Conservation (phyloP, 331 rosid genomes). For the Quercus lobata region DNA sequence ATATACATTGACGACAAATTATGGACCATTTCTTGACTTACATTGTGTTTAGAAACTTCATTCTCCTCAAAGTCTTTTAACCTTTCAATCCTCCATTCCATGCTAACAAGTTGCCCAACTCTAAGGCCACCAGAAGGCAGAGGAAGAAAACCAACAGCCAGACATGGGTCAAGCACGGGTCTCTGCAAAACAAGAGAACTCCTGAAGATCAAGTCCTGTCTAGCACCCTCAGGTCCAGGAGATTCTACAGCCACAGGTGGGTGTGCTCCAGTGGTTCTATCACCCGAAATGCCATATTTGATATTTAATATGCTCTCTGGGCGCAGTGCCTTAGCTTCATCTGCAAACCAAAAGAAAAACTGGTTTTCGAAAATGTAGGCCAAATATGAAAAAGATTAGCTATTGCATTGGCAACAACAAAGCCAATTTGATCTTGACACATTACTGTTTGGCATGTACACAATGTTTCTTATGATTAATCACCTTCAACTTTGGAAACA, state of each 20-base stretch:
- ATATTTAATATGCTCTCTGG: slow-evolving; percentile 75
- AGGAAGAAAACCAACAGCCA: slow-evolving; percentile 98
- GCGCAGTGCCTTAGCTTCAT: slow-evolving; percentile 33
- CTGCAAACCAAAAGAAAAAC: slow-evolving; percentile 29
- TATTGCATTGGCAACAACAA: not conserved
- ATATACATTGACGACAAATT: not conserved
- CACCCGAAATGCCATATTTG: slow-evolving; percentile 82
- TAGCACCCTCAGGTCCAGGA: slow-evolving; percentile 37
- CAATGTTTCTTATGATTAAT: not conserved
- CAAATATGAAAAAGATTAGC: not conserved
- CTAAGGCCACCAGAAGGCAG: slow-evolving; percentile 79
- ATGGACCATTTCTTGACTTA: slow-evolving; percentile 32
- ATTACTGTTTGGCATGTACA: not conserved
- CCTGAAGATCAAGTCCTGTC: slow-evolving; percentile 72
- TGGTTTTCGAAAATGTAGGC: not conserved
- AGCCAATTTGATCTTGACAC: not conserved
- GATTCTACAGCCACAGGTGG: slow-evolving; percentile 52
- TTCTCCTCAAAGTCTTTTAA: slow-evolving; percentile 59
- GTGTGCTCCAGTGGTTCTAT: slow-evolving; percentile 86
- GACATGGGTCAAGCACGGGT: slow-evolving; percentile 95
- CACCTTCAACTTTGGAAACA: not conserved
- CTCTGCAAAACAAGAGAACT: slow-evolving; percentile 79
- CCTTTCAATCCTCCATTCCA: slow-evolving; percentile 98
- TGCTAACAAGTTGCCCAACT: slow-evolving; percentile 87
- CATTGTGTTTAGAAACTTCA: slow-evolving; percentile 44